Evolutionary conservation across 805 yeast genomes (phyloP), one percentile per base, ranked within the genome.

Genomic region (Spathaspora gorwiae): DNA sequence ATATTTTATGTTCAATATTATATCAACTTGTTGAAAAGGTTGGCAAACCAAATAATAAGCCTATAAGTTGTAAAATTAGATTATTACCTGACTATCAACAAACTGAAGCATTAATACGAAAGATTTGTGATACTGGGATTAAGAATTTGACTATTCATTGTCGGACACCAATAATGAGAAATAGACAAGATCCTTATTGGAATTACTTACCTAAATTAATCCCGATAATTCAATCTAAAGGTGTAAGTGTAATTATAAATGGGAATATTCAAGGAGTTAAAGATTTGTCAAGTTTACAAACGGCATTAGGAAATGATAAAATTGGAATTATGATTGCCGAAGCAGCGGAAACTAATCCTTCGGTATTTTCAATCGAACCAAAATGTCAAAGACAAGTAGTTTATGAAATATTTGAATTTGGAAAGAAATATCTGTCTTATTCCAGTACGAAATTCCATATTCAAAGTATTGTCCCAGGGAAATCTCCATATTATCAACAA

Each of bases 301-400:
- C 64, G 8, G 60, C 64, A n/a, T 78, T 76, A 53, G 79, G 83
- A 0, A 78, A 78, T 42, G 66, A 57, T 8, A 15, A 40, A 19
- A 52, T 84, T n/a, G 96, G 98, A 4, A 90, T 88, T 6, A 92
- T 94, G 99, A 81, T 90, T 56, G 99, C 97, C 1, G 84, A 88
- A 30, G 80, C 81, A 29, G 98, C 97, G 0, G 98, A 94, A 64
- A 59, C 76, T 6, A 90, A 94, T 59, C 94, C 96, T 7, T 75
- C 95, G 1, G 83, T 87, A 34, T 94, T 94, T 61, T 61, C 62
- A 29, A 57, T 60, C 7, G 51, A 56, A 0, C 75, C 77, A 5
- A 59, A 73, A 39, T 68, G 77, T 0, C 87, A 92, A 87, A 70
- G 65, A 26, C 59, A 68, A 26, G 65, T 78, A 9, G 73, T 80